phyloP scores from a whole-genome alignment of 225 moss, liverwort and hornwort genomes.

The Pleurozium schreberi region DNA sequence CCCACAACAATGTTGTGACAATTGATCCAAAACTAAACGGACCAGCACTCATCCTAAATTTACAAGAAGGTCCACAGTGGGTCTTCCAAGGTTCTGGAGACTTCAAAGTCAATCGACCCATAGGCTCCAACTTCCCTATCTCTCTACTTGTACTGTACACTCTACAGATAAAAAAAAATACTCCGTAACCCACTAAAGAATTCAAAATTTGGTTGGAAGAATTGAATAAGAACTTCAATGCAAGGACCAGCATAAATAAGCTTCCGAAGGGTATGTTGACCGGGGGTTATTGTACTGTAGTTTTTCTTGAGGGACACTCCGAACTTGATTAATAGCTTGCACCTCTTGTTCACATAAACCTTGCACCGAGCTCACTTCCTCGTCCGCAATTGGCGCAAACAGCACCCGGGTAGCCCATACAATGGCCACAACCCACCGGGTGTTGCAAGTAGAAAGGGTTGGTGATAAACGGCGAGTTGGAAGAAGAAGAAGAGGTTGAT shows the following conservation, averaged over 20 bases:
- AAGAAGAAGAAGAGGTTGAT: neutral
- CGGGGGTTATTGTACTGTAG: no score
- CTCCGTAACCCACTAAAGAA: neutral
- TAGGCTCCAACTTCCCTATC: neutral
- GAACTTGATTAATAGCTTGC: no score
- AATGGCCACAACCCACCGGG: neutral
- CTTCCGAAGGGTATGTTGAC: neutral
- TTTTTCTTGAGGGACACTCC: neutral
- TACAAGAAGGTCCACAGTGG: neutral
- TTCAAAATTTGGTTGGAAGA: neutral
- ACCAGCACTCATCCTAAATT: neutral
- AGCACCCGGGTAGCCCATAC: neutral
- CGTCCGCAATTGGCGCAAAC: conserved; percentile 8
- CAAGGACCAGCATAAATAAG: neutral
- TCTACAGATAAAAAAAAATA: neutral
- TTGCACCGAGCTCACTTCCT: neutral
- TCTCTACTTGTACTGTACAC: neutral
- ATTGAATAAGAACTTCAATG: no score
- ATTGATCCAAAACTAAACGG: neutral
- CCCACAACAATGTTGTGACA: neutral
- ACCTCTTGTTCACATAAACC: neutral
- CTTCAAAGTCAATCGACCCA: neutral
- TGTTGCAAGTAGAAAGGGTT: conserved; percentile 1
- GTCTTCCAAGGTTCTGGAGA: neutral
- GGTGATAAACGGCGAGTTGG: neutral